Conservation (phyloP, 352 stramenopile genomes). For the Globisporangium canariense region DNA sequence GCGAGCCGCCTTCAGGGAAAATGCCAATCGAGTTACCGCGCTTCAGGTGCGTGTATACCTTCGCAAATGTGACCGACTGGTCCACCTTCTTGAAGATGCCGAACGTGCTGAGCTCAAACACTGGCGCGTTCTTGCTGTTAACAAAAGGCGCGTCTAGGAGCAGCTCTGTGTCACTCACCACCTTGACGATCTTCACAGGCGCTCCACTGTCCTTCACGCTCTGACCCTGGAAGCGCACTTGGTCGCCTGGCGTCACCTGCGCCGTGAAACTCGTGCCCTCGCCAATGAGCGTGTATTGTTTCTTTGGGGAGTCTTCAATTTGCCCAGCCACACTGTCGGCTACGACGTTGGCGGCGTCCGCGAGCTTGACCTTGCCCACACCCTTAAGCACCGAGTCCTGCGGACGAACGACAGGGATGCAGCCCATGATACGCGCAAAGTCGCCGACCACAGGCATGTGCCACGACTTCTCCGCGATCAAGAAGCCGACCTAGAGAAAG, state of each 20-base stretch:
- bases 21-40: constrained; percentile 93
- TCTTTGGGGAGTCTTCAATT: constrained; percentile 21
- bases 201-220: constrained; percentile 77
- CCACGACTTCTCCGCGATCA: constrained; percentile 97
- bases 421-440: constrained; percentile 93
- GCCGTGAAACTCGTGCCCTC: constrained; percentile 72
- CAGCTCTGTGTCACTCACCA: constrained; percentile 86
- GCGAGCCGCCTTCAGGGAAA: constrained; percentile 97
- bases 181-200: constrained; percentile 79
- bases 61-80: constrained; percentile 90
- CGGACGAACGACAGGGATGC: constrained; percentile 95
- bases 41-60: constrained; percentile 90
- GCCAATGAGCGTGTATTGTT: constrained; percentile 47
- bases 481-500: constrained; percentile 83
- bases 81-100: constrained; percentile 91
- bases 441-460: constrained; percentile 93
- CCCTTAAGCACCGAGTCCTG: constrained; percentile 89
- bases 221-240: constrained; percentile 73
- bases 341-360: constrained; percentile 24
- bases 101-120: constrained; percentile 53
- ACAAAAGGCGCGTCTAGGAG: constrained; percentile 51
- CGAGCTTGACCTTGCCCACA: constrained; percentile 63
- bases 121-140: constrained; percentile 30
- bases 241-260: constrained; percentile 74
- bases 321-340: constrained; percentile 24